These are phyloP conservation scores for Thamnidium elegans DNA, from an alignment of 192 early-diverging fungal species.

Conservation along the genomic window DNA sequence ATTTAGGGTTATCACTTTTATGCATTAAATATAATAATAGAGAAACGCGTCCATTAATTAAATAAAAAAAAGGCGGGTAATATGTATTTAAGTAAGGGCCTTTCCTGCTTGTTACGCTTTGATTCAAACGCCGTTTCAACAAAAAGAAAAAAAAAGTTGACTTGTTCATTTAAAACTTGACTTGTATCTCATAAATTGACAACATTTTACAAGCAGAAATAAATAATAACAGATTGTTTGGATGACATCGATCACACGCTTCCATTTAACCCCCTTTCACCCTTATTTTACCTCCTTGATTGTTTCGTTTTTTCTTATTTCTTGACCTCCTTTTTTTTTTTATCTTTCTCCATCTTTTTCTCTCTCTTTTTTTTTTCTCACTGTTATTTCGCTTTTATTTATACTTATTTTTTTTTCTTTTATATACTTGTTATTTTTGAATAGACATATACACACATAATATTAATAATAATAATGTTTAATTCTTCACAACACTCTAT, in stretches of 20 bases:
- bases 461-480: not conserved
- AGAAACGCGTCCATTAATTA: too few species aligned
- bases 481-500: not conserved
- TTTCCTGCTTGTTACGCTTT: too few species aligned
- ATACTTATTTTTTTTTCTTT: not conserved
- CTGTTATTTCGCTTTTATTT: not conserved
- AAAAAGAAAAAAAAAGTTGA: too few species aligned
- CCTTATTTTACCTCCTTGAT: conserved; percentile 16
- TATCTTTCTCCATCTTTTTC: not conserved
- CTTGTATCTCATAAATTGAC: conserved; percentile 10
- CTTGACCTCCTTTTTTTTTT: conserved; percentile 9
- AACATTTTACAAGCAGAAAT: not conserved
- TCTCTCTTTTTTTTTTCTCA: not conserved
- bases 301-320: conserved; percentile 18
- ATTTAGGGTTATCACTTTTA: too few species aligned
- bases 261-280: conserved; percentile 10
- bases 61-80: too few species aligned
- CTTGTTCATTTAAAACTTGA: conserved; percentile 15
- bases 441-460: not conserved
- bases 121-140: too few species aligned
- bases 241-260: conserved; percentile 18
- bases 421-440: not conserved
- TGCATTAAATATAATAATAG: too few species aligned
- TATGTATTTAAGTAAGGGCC: too few species aligned
- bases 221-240: not conserved